Percentiles rank a stretch among this genome's conserved stretches.
These are phyloP conservation scores for Hylodesmum podocarpum DNA, from an alignment of 306 rosid genomes.

Conservation along the genomic window DNA sequence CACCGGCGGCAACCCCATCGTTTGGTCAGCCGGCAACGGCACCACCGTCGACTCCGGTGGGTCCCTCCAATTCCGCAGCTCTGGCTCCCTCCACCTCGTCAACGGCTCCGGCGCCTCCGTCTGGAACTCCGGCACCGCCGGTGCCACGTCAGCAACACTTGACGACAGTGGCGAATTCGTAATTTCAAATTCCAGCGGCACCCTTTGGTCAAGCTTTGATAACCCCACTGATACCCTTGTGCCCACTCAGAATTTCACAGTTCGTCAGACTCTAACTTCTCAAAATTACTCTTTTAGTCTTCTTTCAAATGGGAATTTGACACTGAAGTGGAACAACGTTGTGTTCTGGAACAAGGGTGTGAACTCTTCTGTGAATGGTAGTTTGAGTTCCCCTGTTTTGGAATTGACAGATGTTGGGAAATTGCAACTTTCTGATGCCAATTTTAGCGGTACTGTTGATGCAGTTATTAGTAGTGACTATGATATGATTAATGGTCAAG, in stretches of 20 bases:
- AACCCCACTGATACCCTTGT: slow-evolving; percentile 63
- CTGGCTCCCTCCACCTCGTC: slow-evolving; percentile 59
- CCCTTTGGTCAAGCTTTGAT: slow-evolving; percentile 70
- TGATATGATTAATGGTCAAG: slow-evolving; percentile 41
- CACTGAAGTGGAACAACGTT: slow-evolving; percentile 56
- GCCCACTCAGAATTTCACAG: slow-evolving; percentile 58
- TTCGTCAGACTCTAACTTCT: slow-evolving; percentile 43
- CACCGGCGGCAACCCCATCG: slow-evolving; percentile 51
- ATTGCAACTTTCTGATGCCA: slow-evolving; percentile 48
- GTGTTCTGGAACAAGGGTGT: slow-evolving; percentile 56
- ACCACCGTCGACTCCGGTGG: slow-evolving; percentile 52
- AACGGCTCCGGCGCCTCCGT: slow-evolving; percentile 56
- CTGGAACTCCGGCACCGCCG: slow-evolving; percentile 65
- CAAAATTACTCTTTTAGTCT: slow-evolving; percentile 55
- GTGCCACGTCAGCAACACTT: slow-evolving; percentile 53
- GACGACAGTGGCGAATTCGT: slow-evolving; percentile 53
- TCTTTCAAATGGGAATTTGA: slow-evolving; percentile 41
- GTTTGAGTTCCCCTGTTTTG: slow-evolving; percentile 45
- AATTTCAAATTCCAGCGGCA: slow-evolving; percentile 30
- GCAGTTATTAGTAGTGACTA: slow-evolving; percentile 69
- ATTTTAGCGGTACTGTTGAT: slow-evolving; percentile 25
- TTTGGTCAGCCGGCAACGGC: slow-evolving; percentile 63
- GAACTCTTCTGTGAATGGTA: slow-evolving; percentile 47
- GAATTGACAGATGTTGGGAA: slow-evolving; percentile 43
- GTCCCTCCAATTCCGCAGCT: slow-evolving; percentile 46